These are phyloP conservation scores for Thalassiosira ordinaria DNA, from an alignment of 352 stramenopile species.

Conservation along the genomic window DNA sequence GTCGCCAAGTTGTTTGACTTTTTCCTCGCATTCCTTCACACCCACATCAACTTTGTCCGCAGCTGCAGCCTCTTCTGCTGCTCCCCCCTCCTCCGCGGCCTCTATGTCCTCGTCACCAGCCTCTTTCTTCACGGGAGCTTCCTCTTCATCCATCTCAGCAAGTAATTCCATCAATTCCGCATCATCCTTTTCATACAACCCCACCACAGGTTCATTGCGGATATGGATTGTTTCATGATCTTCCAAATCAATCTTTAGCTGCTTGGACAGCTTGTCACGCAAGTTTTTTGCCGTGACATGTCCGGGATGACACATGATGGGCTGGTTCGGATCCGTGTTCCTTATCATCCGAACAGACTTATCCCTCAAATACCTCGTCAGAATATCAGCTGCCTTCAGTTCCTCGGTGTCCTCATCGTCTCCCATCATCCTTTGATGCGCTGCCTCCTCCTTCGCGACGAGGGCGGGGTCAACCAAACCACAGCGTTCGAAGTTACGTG, in stretches of 20 bases:
- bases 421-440: conserved; percentile 40
- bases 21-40: conserved; percentile 39
- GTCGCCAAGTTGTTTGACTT: conserved; percentile 73
- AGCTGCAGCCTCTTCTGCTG: conserved; percentile 14
- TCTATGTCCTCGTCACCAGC: conserved; percentile 27
- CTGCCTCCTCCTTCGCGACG: conserved; percentile 55
- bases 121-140: neutral
- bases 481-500: conserved; percentile 87
- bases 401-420: conserved; percentile 61
- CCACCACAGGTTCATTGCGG: conserved; percentile 36
- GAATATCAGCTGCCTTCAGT: conserved; percentile 72
- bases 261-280: conserved; percentile 77
- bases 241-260: conserved; percentile 85
- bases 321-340: conserved; percentile 69
- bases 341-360: conserved; percentile 70
- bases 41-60: neutral
- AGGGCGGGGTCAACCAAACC: conserved; percentile 72
- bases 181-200: conserved; percentile 51
- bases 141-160: conserved; percentile 35
- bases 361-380: conserved; percentile 80
- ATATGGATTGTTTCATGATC: conserved; percentile 75
- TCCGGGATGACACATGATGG: conserved; percentile 59
- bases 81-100: conserved; percentile 26
- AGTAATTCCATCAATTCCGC: conserved; percentile 52
- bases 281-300: conserved; percentile 67